phyloP scores from a whole-genome alignment of 176 grass and related monocot species.

The Dendrocalamus sinicus region DNA sequence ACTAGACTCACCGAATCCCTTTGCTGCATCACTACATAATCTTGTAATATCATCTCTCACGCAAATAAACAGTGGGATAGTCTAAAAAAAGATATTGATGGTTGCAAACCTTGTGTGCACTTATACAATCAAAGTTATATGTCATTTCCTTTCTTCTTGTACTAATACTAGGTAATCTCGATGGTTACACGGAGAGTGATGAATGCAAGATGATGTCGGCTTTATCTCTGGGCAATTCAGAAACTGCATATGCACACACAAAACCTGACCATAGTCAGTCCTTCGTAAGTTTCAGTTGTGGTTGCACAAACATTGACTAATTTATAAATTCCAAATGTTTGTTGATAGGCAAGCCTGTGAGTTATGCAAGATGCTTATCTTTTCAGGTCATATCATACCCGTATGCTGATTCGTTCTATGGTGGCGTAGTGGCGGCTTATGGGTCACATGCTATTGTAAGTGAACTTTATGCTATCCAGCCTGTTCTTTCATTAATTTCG shows the following conservation, averaged over 20 bases:
- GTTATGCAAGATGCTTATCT: conserved; percentile 36
- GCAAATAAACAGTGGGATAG: background rate
- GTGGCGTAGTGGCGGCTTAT: conserved; percentile 62
- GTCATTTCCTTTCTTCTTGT: conserved; percentile 38
- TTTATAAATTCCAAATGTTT: conserved; percentile 28
- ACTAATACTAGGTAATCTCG: conserved; percentile 52
- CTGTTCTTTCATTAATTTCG: conserved; percentile 28
- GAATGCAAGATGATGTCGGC: conserved; percentile 75
- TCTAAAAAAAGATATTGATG: background rate
- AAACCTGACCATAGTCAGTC: conserved; percentile 67
- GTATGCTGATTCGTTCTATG: conserved; percentile 73
- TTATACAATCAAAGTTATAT: conserved; percentile 4
- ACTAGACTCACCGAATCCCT: background rate
- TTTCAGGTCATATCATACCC: conserved; percentile 83
- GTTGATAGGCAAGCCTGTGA: conserved; percentile 36
- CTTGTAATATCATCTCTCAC: conserved; percentile 14
- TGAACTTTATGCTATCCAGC: conserved; percentile 40
- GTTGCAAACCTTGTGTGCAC: conserved; percentile 13
- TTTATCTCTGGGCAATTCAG: conserved; percentile 66
- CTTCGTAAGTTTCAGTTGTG: conserved; percentile 58
- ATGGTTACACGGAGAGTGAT: conserved; percentile 57
- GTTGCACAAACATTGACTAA: background rate
- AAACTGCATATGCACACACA: conserved; percentile 53
- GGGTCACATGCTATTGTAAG: conserved; percentile 67
- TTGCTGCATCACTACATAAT: conserved; percentile 39